Base-by-base conservation (phyloP, 805 yeast genomes). In the Kazachstania bromeliacearum region DNA sequence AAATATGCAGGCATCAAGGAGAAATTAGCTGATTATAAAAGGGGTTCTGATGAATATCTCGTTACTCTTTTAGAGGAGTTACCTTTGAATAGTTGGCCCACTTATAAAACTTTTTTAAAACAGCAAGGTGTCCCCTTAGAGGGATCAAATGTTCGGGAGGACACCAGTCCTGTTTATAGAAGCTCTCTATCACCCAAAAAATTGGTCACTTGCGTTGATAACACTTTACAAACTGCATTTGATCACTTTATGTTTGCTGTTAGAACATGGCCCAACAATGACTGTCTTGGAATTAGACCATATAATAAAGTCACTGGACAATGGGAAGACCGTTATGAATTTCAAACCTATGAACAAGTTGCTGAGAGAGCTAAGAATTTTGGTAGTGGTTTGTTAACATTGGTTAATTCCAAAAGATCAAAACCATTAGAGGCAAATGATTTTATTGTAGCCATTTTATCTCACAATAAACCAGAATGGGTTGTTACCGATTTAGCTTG, bases 391-490 rank as follows among this genome's bases (percentile, higher is more conserved):
- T 44, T 74, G 18, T 47, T 67, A 38, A 54, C 69, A 2, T 50
- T 68, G 24, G 71, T 75, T 17, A 59, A 61, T 40, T 46, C 48
- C 15, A 63, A 56, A 34, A 59, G 65, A 28, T 34, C 47, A 37
- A 53, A 44, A 17, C 50, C 53, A 40, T 52, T 53, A n/a, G 41
- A 48, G n/a, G 28, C 43, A 0, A 52, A 57, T 18, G 55, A 62
- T 26, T 78, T 76, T 46, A 60, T 77, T 26, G 68, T 78, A 31
- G 63, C 80, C 1, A 47, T 79, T 14, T 71, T 73, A 53, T 68
- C 80, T 17, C 63, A 67, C 14, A 79, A 79, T 52, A 63, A 75
- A 33, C 64, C 71, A 7, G 84, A 81, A 57, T 82, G 92, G 92
- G 65, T 69, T 22, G 53, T 80, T 14, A 57, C 81, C 20, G 92